Evolutionary conservation across 2,329 filamentous ascomycete genomes (phyloP), one percentile per base, ranked within the genome.

Genomic region (Colletotrichum filicis): DNA sequence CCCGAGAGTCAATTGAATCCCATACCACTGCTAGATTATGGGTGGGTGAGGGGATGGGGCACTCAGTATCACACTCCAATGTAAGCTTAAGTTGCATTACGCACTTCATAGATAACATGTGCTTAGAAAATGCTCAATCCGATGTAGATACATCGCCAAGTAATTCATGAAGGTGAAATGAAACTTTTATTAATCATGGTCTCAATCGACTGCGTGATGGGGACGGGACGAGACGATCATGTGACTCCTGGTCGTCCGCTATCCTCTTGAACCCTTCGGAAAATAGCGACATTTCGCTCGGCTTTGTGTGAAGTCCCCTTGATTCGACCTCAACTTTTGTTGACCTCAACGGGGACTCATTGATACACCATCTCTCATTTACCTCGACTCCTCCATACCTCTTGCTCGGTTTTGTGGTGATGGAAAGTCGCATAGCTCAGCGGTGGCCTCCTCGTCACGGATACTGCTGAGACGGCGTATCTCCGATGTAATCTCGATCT

Each of bases 401-500:
- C 22, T 53, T 56, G 5, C 14, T 6, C 0, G 70, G 22, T 1
- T 42, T 19, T 26, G n/a, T 2, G 66, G 66, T 4, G 42, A 49
- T 22, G 70, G 35, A 7, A 73, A 55, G 7, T 73, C 55, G 24
- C 60, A 32, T 4, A 73, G 55, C 46, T 73, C 70, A 0, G 66
- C 70, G 7, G 46, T 19, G 14, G 22, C 26, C 2, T 61, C 71
- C 1, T 63, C 56, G 53, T 74, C 62, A 4, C 7, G 24, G 35
- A 61, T 24, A 22, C n/a, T 46, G 49, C 61, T 67, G 37, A 71
- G 67, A 12, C 71, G 68, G 7, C 71, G 63, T 1, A 63, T 28
- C 62, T 77, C 76, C 5, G 76, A 74, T 8, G 75, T 77, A n/a
- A 79, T 72, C 24, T 78, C 72, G 57, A 83, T 78, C 62, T 83